These are phyloP conservation scores for Botrytis tulipae DNA, from an alignment of 2,329 filamentous ascomycete species.

Conservation along the genomic window DNA sequence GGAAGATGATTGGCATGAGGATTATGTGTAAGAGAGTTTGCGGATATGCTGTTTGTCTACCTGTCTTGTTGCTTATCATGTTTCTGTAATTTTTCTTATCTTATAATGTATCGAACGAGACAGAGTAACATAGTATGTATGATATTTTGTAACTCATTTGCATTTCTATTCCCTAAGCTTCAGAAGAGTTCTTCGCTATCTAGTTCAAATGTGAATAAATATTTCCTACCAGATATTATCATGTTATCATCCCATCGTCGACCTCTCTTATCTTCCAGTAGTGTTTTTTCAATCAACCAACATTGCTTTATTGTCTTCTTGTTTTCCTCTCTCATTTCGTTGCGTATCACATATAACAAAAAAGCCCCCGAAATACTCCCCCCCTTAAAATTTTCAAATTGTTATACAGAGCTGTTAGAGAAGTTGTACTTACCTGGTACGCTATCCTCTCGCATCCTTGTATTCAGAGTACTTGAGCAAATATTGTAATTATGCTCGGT, in stretches of 20 bases:
- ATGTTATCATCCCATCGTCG: neutral
- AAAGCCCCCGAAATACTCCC: no score
- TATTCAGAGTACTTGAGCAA: neutral
- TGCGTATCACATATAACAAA: no score
- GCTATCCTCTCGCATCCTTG: neutral
- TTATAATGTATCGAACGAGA: neutral
- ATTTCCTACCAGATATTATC: neutral
- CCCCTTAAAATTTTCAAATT: no score
- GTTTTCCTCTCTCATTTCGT: no score
- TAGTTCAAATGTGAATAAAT: neutral
- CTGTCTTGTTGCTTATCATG: neutral
- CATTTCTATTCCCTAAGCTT: neutral
- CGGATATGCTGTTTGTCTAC: neutral
- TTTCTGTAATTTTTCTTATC: neutral
- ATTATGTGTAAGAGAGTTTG: neutral
- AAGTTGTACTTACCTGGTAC: neutral
- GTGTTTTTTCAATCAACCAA: neutral
- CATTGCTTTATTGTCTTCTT: neutral
- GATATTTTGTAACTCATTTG: neutral
- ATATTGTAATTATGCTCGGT: neutral
- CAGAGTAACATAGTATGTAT: neutral
- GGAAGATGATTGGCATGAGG: slow-evolving; percentile 10
- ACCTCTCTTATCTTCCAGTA: neutral
- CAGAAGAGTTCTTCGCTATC: neutral
- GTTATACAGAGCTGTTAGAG: neutral